Evolutionary conservation across 202 grass and related monocot genomes (phyloP).

Genomic region (Schoenoplectus tabernaemontani): DNA sequence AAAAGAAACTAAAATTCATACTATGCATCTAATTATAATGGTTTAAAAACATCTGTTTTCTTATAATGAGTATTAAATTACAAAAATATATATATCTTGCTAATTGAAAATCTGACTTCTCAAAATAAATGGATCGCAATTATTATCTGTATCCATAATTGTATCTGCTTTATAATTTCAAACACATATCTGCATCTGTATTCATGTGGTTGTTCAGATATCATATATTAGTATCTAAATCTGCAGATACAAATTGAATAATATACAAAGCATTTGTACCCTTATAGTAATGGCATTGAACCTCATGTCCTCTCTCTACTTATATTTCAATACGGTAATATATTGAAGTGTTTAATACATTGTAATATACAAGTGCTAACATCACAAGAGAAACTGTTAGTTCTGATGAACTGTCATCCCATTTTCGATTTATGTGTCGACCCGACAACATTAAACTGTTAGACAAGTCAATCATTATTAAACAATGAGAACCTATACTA

Average conservation of each 20-base stretch:
- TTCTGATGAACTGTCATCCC: neutral
- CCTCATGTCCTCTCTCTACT: neutral
- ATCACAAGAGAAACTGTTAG: neutral
- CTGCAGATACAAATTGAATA: neutral
- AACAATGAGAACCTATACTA: neutral
- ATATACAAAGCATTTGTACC: neutral
- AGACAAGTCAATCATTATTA: neutral
- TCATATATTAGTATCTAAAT: neutral
- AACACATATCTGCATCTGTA: neutral
- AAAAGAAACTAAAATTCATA: too few relatives aligned
- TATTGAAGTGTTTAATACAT: neutral
- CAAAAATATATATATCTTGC: neutral
- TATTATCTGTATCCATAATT: neutral
- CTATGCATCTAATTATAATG: neutral
- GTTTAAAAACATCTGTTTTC: neutral
- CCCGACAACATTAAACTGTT: neutral
- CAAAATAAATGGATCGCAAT: neutral
- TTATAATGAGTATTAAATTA: neutral
- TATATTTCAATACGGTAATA: neutral
- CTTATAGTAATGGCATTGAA: neutral
- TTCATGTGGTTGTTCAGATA: neutral
- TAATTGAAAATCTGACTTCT: neutral
- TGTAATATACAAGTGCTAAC: neutral
- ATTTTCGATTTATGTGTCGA: neutral
- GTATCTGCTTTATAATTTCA: neutral